Evolutionary conservation across 305 asterid species (phyloP), one percentile per base, ranked within the genome.

Genomic region (Caryopteris hybrid): DNA sequence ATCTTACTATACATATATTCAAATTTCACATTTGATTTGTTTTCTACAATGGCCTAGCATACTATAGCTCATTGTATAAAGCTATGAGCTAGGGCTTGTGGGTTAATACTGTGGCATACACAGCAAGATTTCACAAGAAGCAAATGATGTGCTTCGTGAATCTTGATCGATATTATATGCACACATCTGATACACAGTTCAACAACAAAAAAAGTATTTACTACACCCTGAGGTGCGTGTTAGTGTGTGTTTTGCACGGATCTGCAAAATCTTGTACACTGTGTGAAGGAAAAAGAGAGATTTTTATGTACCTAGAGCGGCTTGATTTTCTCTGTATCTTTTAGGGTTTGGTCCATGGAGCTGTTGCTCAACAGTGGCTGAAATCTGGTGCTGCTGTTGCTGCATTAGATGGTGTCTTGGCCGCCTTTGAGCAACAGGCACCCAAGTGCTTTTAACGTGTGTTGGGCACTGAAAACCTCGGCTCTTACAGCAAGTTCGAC

Each of bases 381-480:
- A 41, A 69, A 77, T 77, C 65, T 74, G 86, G 48, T 57, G 85
- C 27, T 56, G 83, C 5, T 70, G 80, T 10, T 54, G 80, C 22
- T 60, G 84, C 78, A 67, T 75, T 41, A 69, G 55, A 48, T 51
- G 80, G 41, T 80, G 84, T 43, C 83, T 72, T 6, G 85, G 91
- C 7, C 89, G 88, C 64, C 94, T 45, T 39, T 52, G 73, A 0
- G 88, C 77, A 10, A 84, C 84, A 20, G 96, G 95, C 8, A 87
- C 78, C 97, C 97, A 91, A 52, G 97, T 91, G 82, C 96, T 91
- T 61, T 78, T 87, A 8, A 91, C 86, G 66, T 91, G 98, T 1
- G 96, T 89, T 45, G 76, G 83, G 69, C 98, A 91, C 55, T 79
- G 85, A 50, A 83, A 88, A n/a, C 92, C 95, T 42, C 96, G 83